Conservation (phyloP, 2,329 filamentous ascomycete species). For the Exophiala dermatitidis region DNA sequence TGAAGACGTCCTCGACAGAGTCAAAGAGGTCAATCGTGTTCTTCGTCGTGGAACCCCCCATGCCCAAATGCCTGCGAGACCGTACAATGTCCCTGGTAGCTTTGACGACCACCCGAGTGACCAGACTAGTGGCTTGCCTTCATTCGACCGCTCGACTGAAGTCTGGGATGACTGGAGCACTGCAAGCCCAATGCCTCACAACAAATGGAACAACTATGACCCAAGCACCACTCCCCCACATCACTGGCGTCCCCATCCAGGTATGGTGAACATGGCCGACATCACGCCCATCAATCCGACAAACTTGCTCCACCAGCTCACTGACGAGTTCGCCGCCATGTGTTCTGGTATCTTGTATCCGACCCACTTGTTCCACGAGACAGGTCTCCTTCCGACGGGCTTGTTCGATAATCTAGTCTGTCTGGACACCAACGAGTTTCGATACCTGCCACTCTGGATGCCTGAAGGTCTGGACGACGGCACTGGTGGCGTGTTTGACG, state of each 20-base stretch:
- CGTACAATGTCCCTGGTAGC: not conserved
- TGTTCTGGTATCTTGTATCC: conserved; percentile 14
- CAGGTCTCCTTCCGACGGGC: conserved; percentile 9
- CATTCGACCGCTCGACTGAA: not conserved
- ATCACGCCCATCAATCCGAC: not conserved
- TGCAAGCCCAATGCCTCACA: not conserved
- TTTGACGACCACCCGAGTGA: not conserved
- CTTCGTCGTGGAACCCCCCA: not conserved
- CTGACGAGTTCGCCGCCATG: conserved; percentile 3
- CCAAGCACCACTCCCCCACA: not conserved
- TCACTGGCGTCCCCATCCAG: too few species aligned
- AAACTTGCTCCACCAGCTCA: conserved; percentile 6
- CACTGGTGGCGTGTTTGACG: conserved; percentile 44
- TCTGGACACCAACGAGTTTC: conserved; percentile 51
- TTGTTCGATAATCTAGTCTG: conserved; percentile 43
- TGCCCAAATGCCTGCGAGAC: not conserved
- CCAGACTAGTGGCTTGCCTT: not conserved
- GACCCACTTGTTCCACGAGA: conserved; percentile 17
- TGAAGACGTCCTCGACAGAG: not conserved
- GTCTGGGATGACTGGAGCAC: not conserved
- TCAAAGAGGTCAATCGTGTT: conserved; percentile 2
- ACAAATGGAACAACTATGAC: not conserved
- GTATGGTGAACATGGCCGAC: not conserved
- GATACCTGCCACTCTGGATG: conserved; percentile 60
- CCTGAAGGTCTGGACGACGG: conserved; percentile 51